Evolutionary conservation across 192 early-diverging fungal genomes (phyloP), one percentile per base, ranked within the genome.

Genomic region (Mortierella claussenii): DNA sequence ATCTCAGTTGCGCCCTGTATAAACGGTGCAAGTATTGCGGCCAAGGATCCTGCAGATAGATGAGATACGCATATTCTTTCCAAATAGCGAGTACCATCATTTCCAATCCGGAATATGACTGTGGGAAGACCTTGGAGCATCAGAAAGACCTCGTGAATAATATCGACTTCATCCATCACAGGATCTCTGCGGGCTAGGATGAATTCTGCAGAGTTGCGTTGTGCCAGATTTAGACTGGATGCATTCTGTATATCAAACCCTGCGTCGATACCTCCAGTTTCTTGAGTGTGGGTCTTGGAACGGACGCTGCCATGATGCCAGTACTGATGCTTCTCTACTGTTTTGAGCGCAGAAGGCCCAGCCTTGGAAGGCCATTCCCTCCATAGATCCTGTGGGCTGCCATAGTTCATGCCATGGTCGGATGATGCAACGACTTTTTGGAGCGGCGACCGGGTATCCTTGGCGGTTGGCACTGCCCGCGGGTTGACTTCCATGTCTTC

Each of bases 401-500:
- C 8, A 34, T 33, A 31, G 6, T 54, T 33, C 23, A 30, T 12
- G 17, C 13, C 28, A 17, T 45, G 2, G 5, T 46, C 44, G 9
- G 50, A 55, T 21, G 15, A 17, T 6, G 34, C 21, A 6, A 12
- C 18, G 3, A 26, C 1, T 0, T 23, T 24, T 12, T 60, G 30
- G n/a, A n/a, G n/a, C n/a, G n/a, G n/a, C n/a, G n/a, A n/a, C n/a
- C n/a, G n/a, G n/a, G n/a, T n/a, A n/a, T n/a, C n/a, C n/a, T n/a
- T n/a, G 7, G 24, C 3, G 2, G 20, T 26, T 1, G 73, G 57
- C 3, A 52, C 73, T 13, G 32, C 27, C 7, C 57, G 42, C 11
- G 65, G 43, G 18, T 67, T 52, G 20, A 76, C 46, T 17, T 76
- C 59, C 73, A 76, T 76, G 28, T 76, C 65, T 34, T 76, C 73